These are phyloP conservation scores for Fraxinus dipetala DNA, from an alignment of 305 asterid genomes.

Conservation along the genomic window DNA sequence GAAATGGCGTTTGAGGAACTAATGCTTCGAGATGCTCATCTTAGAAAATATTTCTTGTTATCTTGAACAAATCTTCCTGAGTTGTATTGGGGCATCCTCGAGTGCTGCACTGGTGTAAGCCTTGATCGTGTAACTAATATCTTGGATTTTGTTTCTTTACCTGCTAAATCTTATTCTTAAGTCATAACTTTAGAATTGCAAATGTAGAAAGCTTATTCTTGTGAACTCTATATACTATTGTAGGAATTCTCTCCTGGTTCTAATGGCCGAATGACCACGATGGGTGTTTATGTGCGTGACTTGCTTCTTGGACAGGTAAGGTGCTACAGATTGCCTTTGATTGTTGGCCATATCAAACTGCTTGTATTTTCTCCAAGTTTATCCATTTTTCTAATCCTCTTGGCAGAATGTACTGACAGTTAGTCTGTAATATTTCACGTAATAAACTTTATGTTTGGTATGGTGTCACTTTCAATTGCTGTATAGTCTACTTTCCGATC, in stretches of 20 bases:
- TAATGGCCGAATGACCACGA: conserved; percentile 80
- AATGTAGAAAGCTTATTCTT: conserved; percentile 13
- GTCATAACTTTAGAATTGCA: conserved; percentile 7
- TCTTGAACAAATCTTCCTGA: conserved; percentile 1
- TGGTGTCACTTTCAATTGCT: not conserved
- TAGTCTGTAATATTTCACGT: not conserved
- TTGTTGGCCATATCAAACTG: conserved; percentile 16
- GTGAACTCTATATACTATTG: conserved; percentile 3
- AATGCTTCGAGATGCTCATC: conserved; percentile 9
- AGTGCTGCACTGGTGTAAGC: conserved; percentile 10
- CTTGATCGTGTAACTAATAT: conserved; percentile 14
- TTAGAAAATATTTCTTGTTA: conserved; percentile 1
- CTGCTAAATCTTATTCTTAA: conserved; percentile 2
- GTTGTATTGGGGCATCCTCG: conserved; percentile 18
- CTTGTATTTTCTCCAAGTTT: not conserved
- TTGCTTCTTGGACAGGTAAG: conserved; percentile 95
- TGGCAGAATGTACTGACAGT: not conserved
- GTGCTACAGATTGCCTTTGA: not conserved
- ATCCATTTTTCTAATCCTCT: not conserved
- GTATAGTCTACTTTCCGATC: not conserved
- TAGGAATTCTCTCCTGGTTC: conserved; percentile 98
- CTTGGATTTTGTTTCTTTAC: conserved; percentile 12
- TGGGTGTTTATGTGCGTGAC: conserved; percentile 93
- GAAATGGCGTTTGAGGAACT: conserved; percentile 11
- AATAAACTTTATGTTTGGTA: not conserved